Percentiles rank a stretch among this genome's conserved stretches.
phyloP scores from a whole-genome alignment of 805 yeast species.

The Pichia sporocuriosa region DNA sequence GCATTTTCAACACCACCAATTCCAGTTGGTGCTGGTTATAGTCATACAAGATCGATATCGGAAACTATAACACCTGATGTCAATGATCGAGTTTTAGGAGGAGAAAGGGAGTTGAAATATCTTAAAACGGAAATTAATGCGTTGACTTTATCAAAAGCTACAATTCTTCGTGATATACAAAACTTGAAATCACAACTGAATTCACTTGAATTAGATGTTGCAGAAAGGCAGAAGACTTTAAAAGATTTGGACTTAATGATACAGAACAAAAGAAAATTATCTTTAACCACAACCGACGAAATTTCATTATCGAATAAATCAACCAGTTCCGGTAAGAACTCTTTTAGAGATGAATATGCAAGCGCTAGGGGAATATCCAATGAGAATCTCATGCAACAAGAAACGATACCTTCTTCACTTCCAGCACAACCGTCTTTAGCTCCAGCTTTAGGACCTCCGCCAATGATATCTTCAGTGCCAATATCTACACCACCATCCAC shows the following conservation, averaged over 20 bases:
- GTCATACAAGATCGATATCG: constrained; percentile 39
- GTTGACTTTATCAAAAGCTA: constrained; percentile 35
- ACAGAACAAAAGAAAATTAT: constrained; percentile 3
- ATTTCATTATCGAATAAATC: constrained; percentile 8
- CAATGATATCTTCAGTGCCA: not conserved
- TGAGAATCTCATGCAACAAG: constrained; percentile 6
- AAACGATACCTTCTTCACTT: not conserved
- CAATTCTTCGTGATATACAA: constrained; percentile 43
- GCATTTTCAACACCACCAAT: constrained; percentile 41
- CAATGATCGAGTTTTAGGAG: constrained; percentile 22
- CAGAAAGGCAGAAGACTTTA: constrained; percentile 15
- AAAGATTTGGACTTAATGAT: constrained; percentile 14
- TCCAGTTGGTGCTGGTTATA: constrained; percentile 27
- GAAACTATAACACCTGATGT: constrained; percentile 33
- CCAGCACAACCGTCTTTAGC: not conserved
- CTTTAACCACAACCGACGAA: constrained; percentile 3
- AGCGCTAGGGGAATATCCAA: not conserved
- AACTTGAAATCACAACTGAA: constrained; percentile 42
- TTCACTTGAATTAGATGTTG: constrained; percentile 40
- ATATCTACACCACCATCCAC: not conserved
- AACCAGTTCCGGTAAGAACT: constrained; percentile 3
- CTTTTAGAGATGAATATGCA: constrained; percentile 14
- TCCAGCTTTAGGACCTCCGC: too few species aligned
- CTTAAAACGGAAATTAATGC: constrained; percentile 36
- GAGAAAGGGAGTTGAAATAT: constrained; percentile 35